A percentile compares a stretch with the other conserved stretches of the same genome.
phyloP scores from a whole-genome alignment of 2,329 filamentous ascomycete species.

The Colletotrichum tabaci region DNA sequence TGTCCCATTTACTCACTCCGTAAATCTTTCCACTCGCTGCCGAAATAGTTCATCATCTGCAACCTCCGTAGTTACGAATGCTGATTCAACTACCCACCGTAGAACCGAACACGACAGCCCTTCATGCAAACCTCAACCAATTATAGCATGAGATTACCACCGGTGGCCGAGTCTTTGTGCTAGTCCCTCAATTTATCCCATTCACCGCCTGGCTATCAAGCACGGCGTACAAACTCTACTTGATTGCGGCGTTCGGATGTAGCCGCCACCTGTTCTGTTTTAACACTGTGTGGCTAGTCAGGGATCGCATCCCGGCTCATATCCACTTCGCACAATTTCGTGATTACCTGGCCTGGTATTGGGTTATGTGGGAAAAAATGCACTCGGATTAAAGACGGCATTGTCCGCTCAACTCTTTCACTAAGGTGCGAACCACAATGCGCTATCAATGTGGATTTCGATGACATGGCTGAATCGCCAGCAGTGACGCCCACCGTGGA shows the following conservation, averaged over 20 bases:
- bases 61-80: too few species aligned
- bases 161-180: too few species aligned
- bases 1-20: too few species aligned
- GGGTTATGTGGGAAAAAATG: background rate
- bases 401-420: background rate
- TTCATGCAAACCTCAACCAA: too few species aligned
- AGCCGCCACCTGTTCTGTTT: background rate
- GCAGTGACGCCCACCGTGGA: background rate
- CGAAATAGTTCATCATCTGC: too few species aligned
- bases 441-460: background rate
- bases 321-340: background rate
- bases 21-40: too few species aligned
- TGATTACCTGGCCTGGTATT: background rate
- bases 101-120: too few species aligned
- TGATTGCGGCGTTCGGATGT: background rate
- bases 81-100: too few species aligned
- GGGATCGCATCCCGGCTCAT: background rate
- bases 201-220: background rate
- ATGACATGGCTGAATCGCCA: constrained; percentile 6
- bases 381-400: background rate
- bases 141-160: too few species aligned
- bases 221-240: background rate
- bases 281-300: background rate
- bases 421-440: background rate
- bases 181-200: background rate